Base-by-base conservation (phyloP, 2,329 filamentous ascomycete species). In the Corniculantispora saksenae region DNA sequence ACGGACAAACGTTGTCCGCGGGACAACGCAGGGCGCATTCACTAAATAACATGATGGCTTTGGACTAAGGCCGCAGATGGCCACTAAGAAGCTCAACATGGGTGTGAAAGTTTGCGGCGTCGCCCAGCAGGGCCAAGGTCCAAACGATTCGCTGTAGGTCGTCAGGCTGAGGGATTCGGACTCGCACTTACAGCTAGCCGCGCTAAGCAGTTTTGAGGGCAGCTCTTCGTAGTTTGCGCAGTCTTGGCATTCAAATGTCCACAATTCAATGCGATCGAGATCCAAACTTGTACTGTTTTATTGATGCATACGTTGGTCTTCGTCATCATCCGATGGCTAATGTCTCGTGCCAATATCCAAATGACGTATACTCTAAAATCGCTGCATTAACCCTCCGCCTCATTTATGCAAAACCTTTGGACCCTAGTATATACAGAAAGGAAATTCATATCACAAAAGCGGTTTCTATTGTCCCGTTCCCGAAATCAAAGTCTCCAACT, bases 401-500 rank as follows among this genome's bases (percentile, higher is more conserved):
- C n/a, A 55, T 55, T 9, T 19, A 55, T 45, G 19, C 38, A 55
- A 62, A n/a, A 45, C 32, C 15, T 7, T 12, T 21, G 15, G 7
- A 27, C 29, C 17, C 13, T 3, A 8, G 21, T 53, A 43, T 58
- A 63, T 58, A 51, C 51, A 56, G 35, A 4, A 29, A 17, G 19
- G 25, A 38, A n/a, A n/a, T 25, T 4, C 29, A 23, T 19, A 21
- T 58, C 7, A 58, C 1, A 15, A 8, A 12, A 48, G 43, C 29
- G 3, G 35, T 40, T 47, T 32, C 59, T 66, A 65, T 79, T 83
- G 66, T 82, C 87, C 65, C 72, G 70, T 72, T 7, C 83, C 83
- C 3, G 78, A 70, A 61, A 89, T 89, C 73, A 91, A 74, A 53
- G 84, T 86, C 77, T 91, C 85, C 72, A 94, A 77, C 76, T 94